Evolutionary conservation across 805 yeast species (phyloP), one percentile per base, ranked within the genome.

Genomic region (Starmera caribaea): DNA sequence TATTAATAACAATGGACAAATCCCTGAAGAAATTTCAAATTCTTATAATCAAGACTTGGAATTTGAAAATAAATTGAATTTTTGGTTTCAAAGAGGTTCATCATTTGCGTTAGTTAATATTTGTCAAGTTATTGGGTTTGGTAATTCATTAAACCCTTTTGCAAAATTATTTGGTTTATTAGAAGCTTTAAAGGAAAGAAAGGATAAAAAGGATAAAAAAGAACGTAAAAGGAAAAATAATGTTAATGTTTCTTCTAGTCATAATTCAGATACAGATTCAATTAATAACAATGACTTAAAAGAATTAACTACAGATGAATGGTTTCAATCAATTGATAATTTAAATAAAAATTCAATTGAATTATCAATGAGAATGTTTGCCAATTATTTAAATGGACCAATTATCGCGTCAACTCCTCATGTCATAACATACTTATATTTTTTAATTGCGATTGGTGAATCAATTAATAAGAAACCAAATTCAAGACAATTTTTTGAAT

Each of bases 1-100:
- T 30, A 50, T 58, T 17, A 66, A 63, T 37, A 58, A 57, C 28
- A 21, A 21, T 21, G 26, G 26, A 21, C 26, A 21, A 21, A 21
- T 21, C 8, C 26, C 26, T 9, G 57, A 57, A 17, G 56, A 33
- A 3, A 13, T 12, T 4, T 29, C n/a, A 12, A 16, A 33, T 5
- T 32, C 33, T 12, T 38, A 38, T 15, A 26, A 11, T 13, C 36
- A 40, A 37, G 37, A 48, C 16, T 49, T 45, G 24, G 54, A 51
- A 32, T 53, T 45, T 37, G 59, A 54, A 28, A 50, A 57, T 38
- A 59, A 60, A 51, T 48, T 67, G 33, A 78, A 76, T 42, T 82
- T 81, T 49, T 84, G 87, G 83, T 80, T 79, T 51, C 81, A 81
- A 50, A 81, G 82, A 53, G 79, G 86, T 1, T 73, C 88, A 3